Base-by-base conservation (phyloP, 2,329 filamentous ascomycete species). In the Tolypocladium nubicola region DNA sequence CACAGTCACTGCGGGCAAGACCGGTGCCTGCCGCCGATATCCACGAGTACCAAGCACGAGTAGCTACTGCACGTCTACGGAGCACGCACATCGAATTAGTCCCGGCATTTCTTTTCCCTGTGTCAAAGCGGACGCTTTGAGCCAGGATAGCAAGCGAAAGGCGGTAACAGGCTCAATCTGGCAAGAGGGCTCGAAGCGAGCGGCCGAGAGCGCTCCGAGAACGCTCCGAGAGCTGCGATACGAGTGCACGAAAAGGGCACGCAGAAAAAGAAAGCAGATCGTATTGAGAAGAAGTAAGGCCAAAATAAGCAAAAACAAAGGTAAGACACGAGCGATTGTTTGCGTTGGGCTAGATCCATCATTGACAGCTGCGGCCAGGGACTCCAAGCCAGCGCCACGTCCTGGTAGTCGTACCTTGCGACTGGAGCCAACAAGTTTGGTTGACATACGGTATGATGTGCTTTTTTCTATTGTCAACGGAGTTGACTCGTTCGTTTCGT, bases 321-420 rank as follows among this genome's bases (percentile, higher is more conserved):
- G 59, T 59, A 43, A 61, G 53, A 61, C 59, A 58, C 6, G 13
- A 23, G 30, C 54, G 26, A 58, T 61, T 56, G 57, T 49, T 57
- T 56, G 59, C 58, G 47, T 56, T 56, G 49, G 26, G 19, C 35
- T 41, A 52, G 45, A 39, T 53, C 23, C 30, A 43, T 56, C 23
- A 53, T 56, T 61, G 54, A 61, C 52, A 59, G 55, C 45, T 49
- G 39, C 50, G 37, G 13, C 23, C 39, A 54, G 38, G 23, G 40
- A 52, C 26, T 53, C 19, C 40, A 39, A 35, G 30, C 16, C 23
- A 33, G 19, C 26, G 35, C 13, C 21, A 21, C 38, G 23, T 9
- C 14, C 6, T 41, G 47, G 47, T 9, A n/a, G 47, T 30, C 26
- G 9, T 33, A 33, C 30, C 26, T 30, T 33, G 52, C 37, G 21